A percentile compares a stretch with the other conserved stretches of the same genome.
phyloP scores from a whole-genome alignment of 2,329 filamentous ascomycete genomes.

The Ascochyta viciae-villosae region DNA sequence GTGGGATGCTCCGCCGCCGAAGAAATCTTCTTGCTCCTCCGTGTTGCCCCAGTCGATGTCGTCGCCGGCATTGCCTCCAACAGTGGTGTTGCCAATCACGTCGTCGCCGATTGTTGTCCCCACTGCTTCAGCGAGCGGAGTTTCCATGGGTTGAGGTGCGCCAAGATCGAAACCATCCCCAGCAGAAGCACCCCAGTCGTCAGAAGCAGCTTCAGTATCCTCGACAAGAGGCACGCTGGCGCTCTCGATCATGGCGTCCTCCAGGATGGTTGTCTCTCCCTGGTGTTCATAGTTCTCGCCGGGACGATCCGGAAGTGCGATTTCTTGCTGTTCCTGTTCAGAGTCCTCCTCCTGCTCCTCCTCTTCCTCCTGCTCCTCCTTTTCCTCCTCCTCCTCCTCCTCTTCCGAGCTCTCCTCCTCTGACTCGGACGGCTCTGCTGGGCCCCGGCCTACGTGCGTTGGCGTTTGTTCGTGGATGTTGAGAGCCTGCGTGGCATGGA shows the following conservation, averaged over 20 bases:
- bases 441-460: conserved; percentile 20
- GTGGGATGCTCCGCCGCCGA: conserved; percentile 23
- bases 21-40: conserved; percentile 46
- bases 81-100: conserved; percentile 38
- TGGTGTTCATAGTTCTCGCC: conserved; percentile 56
- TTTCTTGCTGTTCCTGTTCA: conserved; percentile 3
- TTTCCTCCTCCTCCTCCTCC: conserved; percentile 44
- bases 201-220: conserved; percentile 47
- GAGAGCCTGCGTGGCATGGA: conserved; percentile 28
- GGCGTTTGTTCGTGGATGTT: conserved; percentile 21
- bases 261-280: conserved; percentile 53
- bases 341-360: conserved; percentile 45
- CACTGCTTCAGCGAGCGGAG: conserved; percentile 35
- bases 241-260: conserved; percentile 55
- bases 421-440: conserved; percentile 19
- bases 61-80: conserved; percentile 40
- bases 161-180: conserved; percentile 43
- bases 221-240: conserved; percentile 51
- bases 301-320: conserved; percentile 24
- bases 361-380: conserved; percentile 44
- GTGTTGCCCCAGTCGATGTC: conserved; percentile 46
- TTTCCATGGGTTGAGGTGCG: conserved; percentile 27
- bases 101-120: conserved; percentile 43
- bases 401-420: conserved; percentile 26
- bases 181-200: conserved; percentile 43